A percentile compares a stretch with the other conserved stretches of the same genome.
Evolutionary conservation across 2,329 filamentous ascomycete genomes (phyloP).

Genomic region (Cladosporium phlei): DNA sequence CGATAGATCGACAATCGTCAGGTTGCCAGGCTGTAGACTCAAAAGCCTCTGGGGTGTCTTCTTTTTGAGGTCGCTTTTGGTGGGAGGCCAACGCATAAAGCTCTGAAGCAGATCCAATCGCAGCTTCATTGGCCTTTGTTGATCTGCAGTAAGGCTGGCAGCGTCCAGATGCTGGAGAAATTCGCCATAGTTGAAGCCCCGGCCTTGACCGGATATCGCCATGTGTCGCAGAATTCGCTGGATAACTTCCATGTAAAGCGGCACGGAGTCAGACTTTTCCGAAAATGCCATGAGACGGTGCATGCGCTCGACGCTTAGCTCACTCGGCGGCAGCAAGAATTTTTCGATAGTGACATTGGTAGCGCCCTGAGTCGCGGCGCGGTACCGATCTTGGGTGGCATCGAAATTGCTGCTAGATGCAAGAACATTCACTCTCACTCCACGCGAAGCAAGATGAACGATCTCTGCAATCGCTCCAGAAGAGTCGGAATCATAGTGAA

Average conservation of each 20-base stretch:
- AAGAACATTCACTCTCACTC: constrained; percentile 47
- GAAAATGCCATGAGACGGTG: constrained; percentile 52
- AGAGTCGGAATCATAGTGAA: constrained; percentile 52
- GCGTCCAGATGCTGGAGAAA: neutral
- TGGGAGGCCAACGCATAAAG: constrained; percentile 3
- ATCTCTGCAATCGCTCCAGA: constrained; percentile 52
- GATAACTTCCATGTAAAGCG: constrained; percentile 54
- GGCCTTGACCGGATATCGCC: constrained; percentile 20
- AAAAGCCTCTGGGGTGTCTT: neutral
- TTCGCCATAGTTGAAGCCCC: neutral
- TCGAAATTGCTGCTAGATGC: constrained; percentile 28
- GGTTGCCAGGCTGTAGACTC: constrained; percentile 34
- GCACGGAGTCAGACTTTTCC: constrained; percentile 37
- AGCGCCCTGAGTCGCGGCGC: constrained; percentile 31
- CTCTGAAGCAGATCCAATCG: constrained; percentile 2
- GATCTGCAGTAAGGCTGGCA: neutral
- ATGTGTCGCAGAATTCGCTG: constrained; percentile 55
- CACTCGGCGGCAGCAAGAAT: constrained; percentile 14
- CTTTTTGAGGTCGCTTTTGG: neutral
- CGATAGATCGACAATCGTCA: constrained; percentile 67
- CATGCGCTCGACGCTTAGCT: constrained; percentile 52
- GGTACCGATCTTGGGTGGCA: constrained; percentile 42
- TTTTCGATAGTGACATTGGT: neutral
- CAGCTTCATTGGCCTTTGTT: neutral
- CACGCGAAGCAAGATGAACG: constrained; percentile 47